Conservation (phyloP, 2,329 filamentous ascomycete species). For the Fusarium kyushuense region DNA sequence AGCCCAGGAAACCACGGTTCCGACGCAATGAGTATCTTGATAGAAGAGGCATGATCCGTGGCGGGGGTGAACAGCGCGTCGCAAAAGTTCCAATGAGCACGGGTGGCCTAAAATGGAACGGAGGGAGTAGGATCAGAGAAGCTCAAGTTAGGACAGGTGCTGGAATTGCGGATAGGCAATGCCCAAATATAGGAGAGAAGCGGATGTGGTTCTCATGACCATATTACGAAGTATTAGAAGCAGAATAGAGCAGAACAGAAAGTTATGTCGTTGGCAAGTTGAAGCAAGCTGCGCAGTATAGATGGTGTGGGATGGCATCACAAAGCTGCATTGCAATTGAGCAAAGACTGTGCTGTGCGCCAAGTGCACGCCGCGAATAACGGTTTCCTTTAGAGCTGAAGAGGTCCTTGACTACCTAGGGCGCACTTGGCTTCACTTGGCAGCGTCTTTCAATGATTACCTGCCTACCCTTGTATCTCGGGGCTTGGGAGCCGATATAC, state of each 20-base stretch:
- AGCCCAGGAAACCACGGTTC: conserved; percentile 65
- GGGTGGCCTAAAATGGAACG: conserved; percentile 35
- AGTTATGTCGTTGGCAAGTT: conserved; percentile 29
- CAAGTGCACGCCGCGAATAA: conserved; percentile 36
- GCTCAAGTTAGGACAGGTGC: conserved; percentile 10
- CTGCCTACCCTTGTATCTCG: conserved; percentile 27
- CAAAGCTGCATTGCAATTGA: conserved; percentile 40
- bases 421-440: conserved; percentile 35
- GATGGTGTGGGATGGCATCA: conserved; percentile 44
- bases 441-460: conserved; percentile 29
- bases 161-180: conserved; percentile 33
- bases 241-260: not conserved
- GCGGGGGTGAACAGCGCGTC: conserved; percentile 37
- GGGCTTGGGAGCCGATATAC: conserved; percentile 28
- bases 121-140: conserved; percentile 14
- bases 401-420: conserved; percentile 31
- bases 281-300: conserved; percentile 34
- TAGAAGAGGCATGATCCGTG: conserved; percentile 49
- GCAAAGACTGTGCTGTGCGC: conserved; percentile 38
- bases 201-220: conserved; percentile 37
- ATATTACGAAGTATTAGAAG: conserved; percentile 11
- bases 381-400: conserved; percentile 31
- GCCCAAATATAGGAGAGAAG: conserved; percentile 19
- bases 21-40: conserved; percentile 49
- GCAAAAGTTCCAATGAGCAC: conserved; percentile 21